Base-by-base conservation (phyloP, 768 basidiomycete species). In the Cystobasidium ongulense region DNA sequence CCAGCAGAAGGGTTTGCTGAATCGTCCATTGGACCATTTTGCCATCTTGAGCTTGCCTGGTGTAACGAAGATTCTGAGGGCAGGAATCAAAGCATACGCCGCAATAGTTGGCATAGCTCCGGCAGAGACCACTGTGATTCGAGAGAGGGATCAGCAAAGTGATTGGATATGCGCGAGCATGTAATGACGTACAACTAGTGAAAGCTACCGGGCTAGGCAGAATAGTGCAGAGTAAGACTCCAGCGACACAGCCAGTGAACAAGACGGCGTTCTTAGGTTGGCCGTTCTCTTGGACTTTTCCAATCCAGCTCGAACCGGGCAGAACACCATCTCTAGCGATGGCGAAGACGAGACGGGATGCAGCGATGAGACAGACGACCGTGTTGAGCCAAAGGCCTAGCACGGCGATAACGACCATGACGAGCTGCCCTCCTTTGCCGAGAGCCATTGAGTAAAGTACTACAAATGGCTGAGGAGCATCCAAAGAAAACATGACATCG, bases 251-350 rank as follows among this genome's bases (percentile, higher is more conserved):
- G 78, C 86, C 90, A 80, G 94, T 93, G 77, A 94, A 88, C 1
- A 90, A 90, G 21, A 94, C 88, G 15, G 92, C 92, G 79, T 92
- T 88, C 70, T 83, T 85, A 0, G 92, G 92, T 77, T 93, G 90
- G 0, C 90, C 88, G 18, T 85, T 81, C 0, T 81, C 75, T 62
- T 89, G 87, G 50, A 94, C 89, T 74, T 84, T 82, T 53, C 90
- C 87, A 65, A 96, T 89, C 92, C 92, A 95, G 15, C 82, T 74
- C 0, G 90, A 92, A 59, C 90, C 80, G 0, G 93, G 92, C 13
- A 96, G 83, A 0, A 94, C 90, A 33, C 92, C 92, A 77, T 96
- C 93, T 66, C 93, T 88, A n/a, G 92, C 92, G 54, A 96, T 89
- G 10, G 92, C 93, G 78, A 90, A 96, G 46, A 96, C 85, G 31